Evolutionary conservation across 2,329 filamentous ascomycete species (phyloP).

Genomic region (Endoconidiophora laricicola): DNA sequence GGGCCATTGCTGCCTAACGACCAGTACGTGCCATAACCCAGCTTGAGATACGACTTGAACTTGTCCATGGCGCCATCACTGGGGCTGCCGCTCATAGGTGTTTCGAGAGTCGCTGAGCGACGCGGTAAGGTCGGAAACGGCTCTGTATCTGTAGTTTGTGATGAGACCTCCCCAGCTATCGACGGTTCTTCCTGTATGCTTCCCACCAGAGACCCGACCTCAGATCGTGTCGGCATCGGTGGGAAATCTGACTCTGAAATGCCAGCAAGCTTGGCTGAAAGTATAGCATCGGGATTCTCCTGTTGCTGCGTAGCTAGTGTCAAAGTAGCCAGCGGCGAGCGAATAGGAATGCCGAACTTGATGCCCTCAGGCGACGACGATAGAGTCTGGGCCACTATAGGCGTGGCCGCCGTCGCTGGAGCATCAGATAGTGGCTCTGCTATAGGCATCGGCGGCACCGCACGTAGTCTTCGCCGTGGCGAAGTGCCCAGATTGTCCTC

Average conservation of each 20-base stretch:
- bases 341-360: too few species aligned
- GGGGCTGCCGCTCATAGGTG: background rate
- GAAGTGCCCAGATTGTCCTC: constrained; percentile 1
- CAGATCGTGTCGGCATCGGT: too few species aligned
- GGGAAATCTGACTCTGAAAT: too few species aligned
- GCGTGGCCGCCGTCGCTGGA: background rate
- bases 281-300: too few species aligned
- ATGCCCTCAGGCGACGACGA: too few species aligned
- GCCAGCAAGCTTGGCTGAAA: too few species aligned
- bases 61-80: constrained; percentile 32
- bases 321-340: too few species aligned
- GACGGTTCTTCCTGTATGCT: too few species aligned
- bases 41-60: constrained; percentile 47
- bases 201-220: too few species aligned
- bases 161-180: too few species aligned
- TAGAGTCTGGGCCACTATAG: background rate
- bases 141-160: background rate
- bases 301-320: too few species aligned
- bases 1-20: constrained; percentile 14
- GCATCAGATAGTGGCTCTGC: constrained; percentile 11
- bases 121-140: background rate
- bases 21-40: constrained; percentile 54
- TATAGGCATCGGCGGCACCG: constrained; percentile 5
- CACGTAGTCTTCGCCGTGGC: constrained; percentile 8
- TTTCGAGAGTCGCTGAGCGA: background rate